These are phyloP conservation scores for Smittium mucronatum DNA, from an alignment of 371 early-diverging fungal species.

Conservation along the genomic window DNA sequence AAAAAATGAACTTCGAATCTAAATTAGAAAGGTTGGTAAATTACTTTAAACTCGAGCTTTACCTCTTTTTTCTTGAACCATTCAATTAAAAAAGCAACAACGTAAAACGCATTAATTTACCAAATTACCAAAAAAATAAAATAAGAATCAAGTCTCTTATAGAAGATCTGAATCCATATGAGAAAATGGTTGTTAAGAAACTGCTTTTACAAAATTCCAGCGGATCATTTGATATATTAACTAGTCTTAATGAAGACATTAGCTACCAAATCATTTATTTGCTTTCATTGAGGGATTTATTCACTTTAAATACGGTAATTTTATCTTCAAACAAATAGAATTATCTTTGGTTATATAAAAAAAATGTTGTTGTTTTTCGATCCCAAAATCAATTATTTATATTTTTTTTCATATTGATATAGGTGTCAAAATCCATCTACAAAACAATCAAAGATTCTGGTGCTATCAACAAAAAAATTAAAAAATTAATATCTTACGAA, in stretches of 20 bases:
- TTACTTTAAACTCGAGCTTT: too few species aligned
- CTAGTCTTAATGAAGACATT: not conserved
- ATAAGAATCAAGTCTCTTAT: not conserved
- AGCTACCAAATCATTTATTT: not conserved
- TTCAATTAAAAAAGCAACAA: too few species aligned
- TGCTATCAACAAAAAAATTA: not conserved
- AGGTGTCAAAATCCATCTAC: not conserved
- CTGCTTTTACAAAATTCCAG: not conserved
- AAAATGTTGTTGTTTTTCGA: too few species aligned
- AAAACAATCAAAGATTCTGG: not conserved
- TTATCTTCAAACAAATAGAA: not conserved
- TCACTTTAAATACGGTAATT: not conserved
- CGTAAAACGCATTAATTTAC: too few species aligned
- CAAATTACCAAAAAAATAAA: too few species aligned
- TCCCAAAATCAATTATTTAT: too few species aligned
- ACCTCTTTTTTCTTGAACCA: too few species aligned
- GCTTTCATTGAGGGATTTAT: not conserved
- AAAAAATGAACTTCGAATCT: too few species aligned
- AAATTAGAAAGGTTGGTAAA: too few species aligned
- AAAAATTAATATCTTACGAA: not conserved
- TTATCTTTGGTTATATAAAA: too few species aligned
- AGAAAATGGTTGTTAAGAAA: not conserved
- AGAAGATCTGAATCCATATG: slow-evolving; percentile 1
- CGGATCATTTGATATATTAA: not conserved
- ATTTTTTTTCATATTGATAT: too few species aligned